Conservation (phyloP, 2,329 filamentous ascomycete genomes). For the Fusarium circinatum region DNA sequence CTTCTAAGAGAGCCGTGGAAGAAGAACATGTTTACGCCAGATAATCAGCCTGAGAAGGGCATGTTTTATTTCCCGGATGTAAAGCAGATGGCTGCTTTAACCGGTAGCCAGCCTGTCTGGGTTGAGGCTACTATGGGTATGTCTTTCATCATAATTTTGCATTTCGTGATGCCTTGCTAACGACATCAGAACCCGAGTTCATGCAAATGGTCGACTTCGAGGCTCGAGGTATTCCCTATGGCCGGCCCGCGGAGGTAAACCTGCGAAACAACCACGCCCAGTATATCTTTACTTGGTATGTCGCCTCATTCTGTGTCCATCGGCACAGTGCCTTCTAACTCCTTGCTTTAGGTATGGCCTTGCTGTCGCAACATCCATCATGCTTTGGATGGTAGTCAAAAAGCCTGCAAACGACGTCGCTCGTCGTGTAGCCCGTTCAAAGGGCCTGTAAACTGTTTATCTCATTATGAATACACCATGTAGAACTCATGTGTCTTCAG, state of each 20-base stretch:
- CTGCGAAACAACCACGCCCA: slow-evolving; percentile 96
- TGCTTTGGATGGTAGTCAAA: slow-evolving; percentile 95
- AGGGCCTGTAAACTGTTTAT: slow-evolving; percentile 40
- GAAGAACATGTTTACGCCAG: slow-evolving; percentile 97
- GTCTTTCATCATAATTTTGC: slow-evolving; percentile 30
- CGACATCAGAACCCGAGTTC: slow-evolving; percentile 75
- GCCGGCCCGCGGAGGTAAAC: slow-evolving; percentile 87
- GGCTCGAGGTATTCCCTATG: slow-evolving; percentile 87
- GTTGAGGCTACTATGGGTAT: slow-evolving; percentile 94
- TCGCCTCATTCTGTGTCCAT: slow-evolving; percentile 31
- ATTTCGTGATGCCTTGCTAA: slow-evolving; percentile 16
- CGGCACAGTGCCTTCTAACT: background rate
- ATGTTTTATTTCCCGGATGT: slow-evolving; percentile 98
- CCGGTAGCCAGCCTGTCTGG: slow-evolving; percentile 89
- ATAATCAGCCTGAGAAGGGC: slow-evolving; percentile 82
- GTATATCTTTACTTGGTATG: slow-evolving; percentile 98
- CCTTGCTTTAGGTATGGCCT: slow-evolving; percentile 78
- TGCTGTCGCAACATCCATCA: slow-evolving; percentile 85
- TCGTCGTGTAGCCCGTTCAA: slow-evolving; percentile 66
- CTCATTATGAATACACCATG: slow-evolving; percentile 13
- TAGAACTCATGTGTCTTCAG: slow-evolving; percentile 49
- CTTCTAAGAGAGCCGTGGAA: slow-evolving; percentile 90
- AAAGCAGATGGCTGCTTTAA: slow-evolving; percentile 84
- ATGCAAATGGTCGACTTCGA: slow-evolving; percentile 80
- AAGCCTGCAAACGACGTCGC: slow-evolving; percentile 81